Evolutionary conservation across 2,329 filamentous ascomycete genomes (phyloP).

Genomic region (Cercospora sp.): DNA sequence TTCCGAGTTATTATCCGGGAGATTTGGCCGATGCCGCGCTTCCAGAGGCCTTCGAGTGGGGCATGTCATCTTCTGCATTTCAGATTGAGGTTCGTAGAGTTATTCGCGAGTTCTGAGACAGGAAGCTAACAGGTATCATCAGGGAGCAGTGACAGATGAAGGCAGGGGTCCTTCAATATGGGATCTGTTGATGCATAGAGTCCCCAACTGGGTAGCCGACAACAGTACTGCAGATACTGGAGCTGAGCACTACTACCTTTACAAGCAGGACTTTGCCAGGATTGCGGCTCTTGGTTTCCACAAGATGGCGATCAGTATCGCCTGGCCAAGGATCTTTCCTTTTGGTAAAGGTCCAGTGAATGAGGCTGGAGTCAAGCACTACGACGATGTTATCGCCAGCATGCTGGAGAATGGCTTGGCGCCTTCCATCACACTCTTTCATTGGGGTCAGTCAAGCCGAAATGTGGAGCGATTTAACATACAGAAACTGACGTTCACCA

Average conservation of each 20-base stretch:
- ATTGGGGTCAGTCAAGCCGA: conserved; percentile 44
- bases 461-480: too few species aligned
- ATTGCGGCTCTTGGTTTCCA: conserved; percentile 43
- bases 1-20: conserved; percentile 38
- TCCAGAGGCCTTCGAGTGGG: conserved; percentile 35
- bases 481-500: conserved; percentile 1
- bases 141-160: conserved; percentile 36
- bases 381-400: conserved; percentile 51
- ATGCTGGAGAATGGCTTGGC: conserved; percentile 45
- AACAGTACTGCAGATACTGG: conserved; percentile 35
- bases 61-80: conserved; percentile 37
- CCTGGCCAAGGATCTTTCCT: conserved; percentile 53
- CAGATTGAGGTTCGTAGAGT: conserved; percentile 35
- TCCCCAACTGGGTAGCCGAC: conserved; percentile 39
- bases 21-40: conserved; percentile 42
- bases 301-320: conserved; percentile 47
- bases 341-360: conserved; percentile 52
- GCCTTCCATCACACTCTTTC: conserved; percentile 49
- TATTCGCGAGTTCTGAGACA: neutral
- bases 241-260: conserved; percentile 16
- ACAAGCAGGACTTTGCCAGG: conserved; percentile 29
- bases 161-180: conserved; percentile 35
- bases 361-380: conserved; percentile 49
- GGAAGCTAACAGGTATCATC: neutral
- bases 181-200: conserved; percentile 32